phyloP scores from a whole-genome alignment of 2,329 filamentous ascomycete species.

The Colletotrichum australisinense region DNA sequence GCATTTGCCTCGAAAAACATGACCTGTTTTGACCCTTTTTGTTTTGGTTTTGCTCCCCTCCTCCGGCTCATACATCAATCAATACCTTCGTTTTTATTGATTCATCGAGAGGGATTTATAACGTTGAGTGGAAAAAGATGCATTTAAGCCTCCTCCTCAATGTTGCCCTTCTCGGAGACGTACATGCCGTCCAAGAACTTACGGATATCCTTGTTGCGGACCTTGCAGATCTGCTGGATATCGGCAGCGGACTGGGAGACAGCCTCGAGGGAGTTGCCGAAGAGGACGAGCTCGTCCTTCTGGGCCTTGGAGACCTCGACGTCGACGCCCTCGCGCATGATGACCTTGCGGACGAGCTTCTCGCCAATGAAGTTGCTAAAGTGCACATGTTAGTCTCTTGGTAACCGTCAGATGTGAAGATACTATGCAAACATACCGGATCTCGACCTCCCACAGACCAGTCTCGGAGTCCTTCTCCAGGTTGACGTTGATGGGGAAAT shows the following conservation, averaged over 20 bases:
- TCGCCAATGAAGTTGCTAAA: constrained; percentile 96
- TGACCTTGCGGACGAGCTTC: constrained; percentile 96
- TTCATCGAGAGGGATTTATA: not conserved
- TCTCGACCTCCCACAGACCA: constrained; percentile 91
- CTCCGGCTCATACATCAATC: constrained; percentile 1
- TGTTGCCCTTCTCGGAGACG: constrained; percentile 98
- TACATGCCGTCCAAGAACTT: constrained; percentile 99
- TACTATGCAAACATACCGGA: constrained; percentile 74
- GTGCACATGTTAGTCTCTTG: constrained; percentile 24
- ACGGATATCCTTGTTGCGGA: constrained; percentile 99
- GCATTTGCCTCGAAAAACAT: constrained; percentile 13
- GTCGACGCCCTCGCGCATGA: constrained; percentile 90
- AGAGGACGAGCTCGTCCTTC: constrained; percentile 97
- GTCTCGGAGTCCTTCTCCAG: constrained; percentile 96
- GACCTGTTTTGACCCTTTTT: constrained; percentile 3
- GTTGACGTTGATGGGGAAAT: constrained; percentile 99
- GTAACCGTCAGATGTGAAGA: too few species aligned
- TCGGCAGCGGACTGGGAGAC: constrained; percentile 99
- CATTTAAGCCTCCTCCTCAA: constrained; percentile 75
- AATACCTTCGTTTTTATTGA: not conserved
- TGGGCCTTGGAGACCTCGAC: constrained; percentile 90
- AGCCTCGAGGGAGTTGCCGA: constrained; percentile 94
- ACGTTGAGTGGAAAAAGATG: not conserved
- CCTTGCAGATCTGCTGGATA: constrained; percentile 99
- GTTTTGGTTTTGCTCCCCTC: constrained; percentile 12